Evolutionary conservation across 1,139 yeast species (phyloP).

Genomic region (Lodderomyces beijingensis): DNA sequence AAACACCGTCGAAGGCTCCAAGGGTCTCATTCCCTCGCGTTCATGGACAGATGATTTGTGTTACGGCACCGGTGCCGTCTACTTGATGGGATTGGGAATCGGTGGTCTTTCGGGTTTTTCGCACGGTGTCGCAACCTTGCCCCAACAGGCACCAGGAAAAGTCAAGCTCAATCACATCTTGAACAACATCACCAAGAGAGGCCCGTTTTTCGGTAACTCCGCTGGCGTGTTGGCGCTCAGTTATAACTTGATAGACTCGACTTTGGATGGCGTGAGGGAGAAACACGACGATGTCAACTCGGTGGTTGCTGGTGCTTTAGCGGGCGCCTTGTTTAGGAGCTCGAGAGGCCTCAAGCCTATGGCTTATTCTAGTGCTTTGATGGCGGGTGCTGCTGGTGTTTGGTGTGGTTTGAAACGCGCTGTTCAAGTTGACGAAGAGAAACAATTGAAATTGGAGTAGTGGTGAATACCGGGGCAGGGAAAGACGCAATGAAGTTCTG

Average conservation of each 20-base stretch:
- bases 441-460: background rate
- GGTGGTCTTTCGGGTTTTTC: conserved; percentile 89
- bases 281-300: conserved; percentile 85
- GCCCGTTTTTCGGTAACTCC: conserved; percentile 91
- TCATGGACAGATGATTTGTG: conserved; percentile 97
- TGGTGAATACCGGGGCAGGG: background rate
- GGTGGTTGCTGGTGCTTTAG: conserved; percentile 80
- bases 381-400: conserved; percentile 85
- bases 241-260: conserved; percentile 79
- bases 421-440: background rate
- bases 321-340: conserved; percentile 89
- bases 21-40: conserved; percentile 88
- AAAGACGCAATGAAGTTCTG: conserved; percentile 1
- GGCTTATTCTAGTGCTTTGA: conserved; percentile 80
- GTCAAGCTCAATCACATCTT: conserved; percentile 83
- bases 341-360: conserved; percentile 83
- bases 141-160: conserved; percentile 68
- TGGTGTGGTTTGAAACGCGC: conserved; percentile 82
- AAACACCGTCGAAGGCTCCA: conserved; percentile 74
- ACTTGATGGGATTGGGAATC: conserved; percentile 67
- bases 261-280: conserved; percentile 77
- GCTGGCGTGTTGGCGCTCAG: conserved; percentile 92
- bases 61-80: conserved; percentile 96
- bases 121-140: conserved; percentile 78
- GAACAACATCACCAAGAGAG: conserved; percentile 90